Percentiles rank a stretch among this genome's conserved stretches.
phyloP scores from a whole-genome alignment of 306 rosid species.

The Rosa persica region DNA sequence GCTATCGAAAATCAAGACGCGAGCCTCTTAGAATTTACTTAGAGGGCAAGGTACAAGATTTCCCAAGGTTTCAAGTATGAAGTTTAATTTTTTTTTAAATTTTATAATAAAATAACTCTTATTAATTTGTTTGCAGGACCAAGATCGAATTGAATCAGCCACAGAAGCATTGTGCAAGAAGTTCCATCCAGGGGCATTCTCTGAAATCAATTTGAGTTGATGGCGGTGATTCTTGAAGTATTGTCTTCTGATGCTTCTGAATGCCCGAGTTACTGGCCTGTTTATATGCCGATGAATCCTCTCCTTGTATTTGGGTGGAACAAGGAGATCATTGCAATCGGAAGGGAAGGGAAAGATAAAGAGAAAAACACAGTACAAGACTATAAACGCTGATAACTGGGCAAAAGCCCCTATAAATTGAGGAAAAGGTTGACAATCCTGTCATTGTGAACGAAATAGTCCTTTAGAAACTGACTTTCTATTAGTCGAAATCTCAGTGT shows the following conservation, averaged over 20 bases:
- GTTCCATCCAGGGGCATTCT: slow-evolving; percentile 59
- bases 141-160: slow-evolving; percentile 56
- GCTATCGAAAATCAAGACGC: slow-evolving; percentile 62
- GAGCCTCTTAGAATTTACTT: slow-evolving; percentile 56
- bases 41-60: slow-evolving; percentile 64
- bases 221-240: slow-evolving; percentile 16
- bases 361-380: not conserved
- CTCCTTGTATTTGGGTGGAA: slow-evolving; percentile 19
- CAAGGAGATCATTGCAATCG: slow-evolving; percentile 22
- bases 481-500: slow-evolving; percentile 9
- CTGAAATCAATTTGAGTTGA: slow-evolving; percentile 38
- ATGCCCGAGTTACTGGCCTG: not conserved
- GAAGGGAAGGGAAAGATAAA: slow-evolving; percentile 20
- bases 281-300: not conserved
- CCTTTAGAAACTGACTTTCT: not conserved
- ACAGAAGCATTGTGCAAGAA: slow-evolving; percentile 51
- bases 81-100: not conserved
- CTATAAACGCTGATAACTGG: slow-evolving; percentile 7
- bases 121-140: slow-evolving; percentile 51
- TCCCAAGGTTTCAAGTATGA: not conserved
- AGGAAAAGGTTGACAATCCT: not conserved
- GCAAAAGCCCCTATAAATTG: slow-evolving; percentile 5
- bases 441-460: slow-evolving; percentile 5
- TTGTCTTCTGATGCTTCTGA: slow-evolving; percentile 13
- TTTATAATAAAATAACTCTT: slow-evolving; percentile 4